Base-by-base conservation (phyloP, 768 basidiomycete species). In the Leccinum variicolor region DNA sequence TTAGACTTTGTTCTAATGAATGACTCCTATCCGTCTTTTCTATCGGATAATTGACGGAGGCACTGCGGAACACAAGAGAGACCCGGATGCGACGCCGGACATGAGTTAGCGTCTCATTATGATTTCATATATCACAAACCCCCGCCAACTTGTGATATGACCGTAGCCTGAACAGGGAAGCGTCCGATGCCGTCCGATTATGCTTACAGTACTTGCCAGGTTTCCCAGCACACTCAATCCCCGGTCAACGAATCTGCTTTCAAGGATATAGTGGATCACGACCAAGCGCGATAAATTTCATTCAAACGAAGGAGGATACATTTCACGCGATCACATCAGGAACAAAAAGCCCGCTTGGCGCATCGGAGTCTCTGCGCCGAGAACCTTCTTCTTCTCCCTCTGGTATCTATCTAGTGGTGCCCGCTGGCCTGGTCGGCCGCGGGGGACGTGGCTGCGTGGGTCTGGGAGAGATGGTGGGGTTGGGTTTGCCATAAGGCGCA, bases 401-500 rank as follows among this genome's bases (percentile, higher is more conserved):
- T 5, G 5, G n/a, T 0, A n/a, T 47, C 34, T 41, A 52, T 51
- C n/a, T 15, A 19, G 26, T 21, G 47, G 26, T 1, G 2, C 45
- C 21, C 54, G 29, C 17, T 6, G 29, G 52, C 19, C 49, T 47
- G 50, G 48, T 14, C 36, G 43, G 50, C 28, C 63, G 60, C 13
- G 17, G 41, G 2, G 57, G 62, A 19, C 57, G 56, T 34, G 55
- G 19, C 0, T 33, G 49, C 3, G 31, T 4, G 9, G 67, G 55
- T 33, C 21, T 59, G 23, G 25, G 3, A 13, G 53, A 50, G 2
- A 60, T 9, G 4, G 17, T 45, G 8, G 36, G 23, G 1, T 48
- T 25, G 15, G 62, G 60, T 41, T 17, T 58, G 25, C 67, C 66
- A 8, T 53, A 41, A 4, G 53, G 59, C 17, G 19, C 29, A 14